Evolutionary conservation across 345 rosid genomes (phyloP), one percentile per base, ranked within the genome.

Genomic region (Gossypium australe): DNA sequence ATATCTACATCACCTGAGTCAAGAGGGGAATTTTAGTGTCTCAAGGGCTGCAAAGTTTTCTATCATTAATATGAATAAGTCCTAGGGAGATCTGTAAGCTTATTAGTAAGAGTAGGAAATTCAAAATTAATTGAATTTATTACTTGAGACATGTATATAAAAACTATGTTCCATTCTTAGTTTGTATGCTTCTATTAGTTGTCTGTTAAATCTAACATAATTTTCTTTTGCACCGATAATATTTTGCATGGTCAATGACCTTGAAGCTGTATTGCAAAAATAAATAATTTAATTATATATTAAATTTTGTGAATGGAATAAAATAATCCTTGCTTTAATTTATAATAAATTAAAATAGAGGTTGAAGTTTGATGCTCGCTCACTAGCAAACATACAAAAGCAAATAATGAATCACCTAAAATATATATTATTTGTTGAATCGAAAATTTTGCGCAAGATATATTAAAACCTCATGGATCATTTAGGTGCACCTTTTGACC

Each of bases 401-500:
- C 44, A 69, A 57, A 57, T 57, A 69, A 69, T 48, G 22, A 51
- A 25, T 68, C 34, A 14, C 7, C 3, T 48, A 68, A 47, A n/a
- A 41, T 44, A 67, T 44, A 67, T 22, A 45, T 43, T 52, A 52
- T 16, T 10, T 2, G 12, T 49, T 24, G 44, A 69, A 24, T 16
- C 59, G 3, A 25, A 25, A 69, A 48, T 49, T 53, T 4, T 71
- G 38, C 25, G 43, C 18, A 68, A 61, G 12, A 25, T 38, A 25
- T 18, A 55, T 34, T 34, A 51, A 62, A 53, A 38, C 29, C 34
- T 41, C 43, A n/a, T 34, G 17, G 24, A 17, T 67, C 20, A 48
- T 72, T 34, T 70, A 51, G 80, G 79, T 61, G 22, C 68, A 62
- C 29, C 68, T 75, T 79, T 76, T 83, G 86, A 78, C 82, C 38